Evolutionary conservation across 805 yeast genomes (phyloP).

Genomic region (Metschnikowia aberdeeniae): DNA sequence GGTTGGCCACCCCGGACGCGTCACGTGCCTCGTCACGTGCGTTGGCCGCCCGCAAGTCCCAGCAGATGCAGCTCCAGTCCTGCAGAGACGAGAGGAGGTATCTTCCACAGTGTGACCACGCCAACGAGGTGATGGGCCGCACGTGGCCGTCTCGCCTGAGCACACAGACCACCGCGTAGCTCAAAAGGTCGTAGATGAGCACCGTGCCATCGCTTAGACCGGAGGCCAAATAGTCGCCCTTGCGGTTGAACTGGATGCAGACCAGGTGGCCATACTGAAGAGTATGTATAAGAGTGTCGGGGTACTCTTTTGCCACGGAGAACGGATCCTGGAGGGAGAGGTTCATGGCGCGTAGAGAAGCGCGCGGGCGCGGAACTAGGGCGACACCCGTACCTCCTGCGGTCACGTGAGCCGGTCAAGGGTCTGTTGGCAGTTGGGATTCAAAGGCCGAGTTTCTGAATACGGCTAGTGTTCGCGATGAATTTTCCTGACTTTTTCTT

Average conservation of each 20-base stretch:
- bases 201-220: conserved; percentile 17
- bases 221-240: conserved; percentile 62
- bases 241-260: conserved; percentile 60
- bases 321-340: conserved; percentile 84
- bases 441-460: too few relatives aligned
- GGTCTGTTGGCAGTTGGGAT: too few relatives aligned
- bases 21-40: not conserved
- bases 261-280: conserved; percentile 64
- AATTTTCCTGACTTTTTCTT: too few relatives aligned
- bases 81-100: conserved; percentile 66
- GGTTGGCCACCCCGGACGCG: conserved; percentile 10
- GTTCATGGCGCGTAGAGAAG: conserved; percentile 48
- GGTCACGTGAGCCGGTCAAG: conserved; percentile 2
- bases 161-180: conserved; percentile 50
- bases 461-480: too few relatives aligned
- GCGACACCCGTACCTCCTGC: not conserved
- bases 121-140: conserved; percentile 64
- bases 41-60: conserved; percentile 58
- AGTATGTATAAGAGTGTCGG: conserved; percentile 75
- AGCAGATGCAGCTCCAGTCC: conserved; percentile 77
- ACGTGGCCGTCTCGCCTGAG: conserved; percentile 56
- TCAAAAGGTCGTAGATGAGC: conserved; percentile 41
- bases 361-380: too few relatives aligned
- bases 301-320: conserved; percentile 86
- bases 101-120: conserved; percentile 74